Evolutionary conservation across 352 stramenopile species (phyloP), one percentile per base, ranked within the genome.

Genomic region (Phytophthora pseudosyringae): DNA sequence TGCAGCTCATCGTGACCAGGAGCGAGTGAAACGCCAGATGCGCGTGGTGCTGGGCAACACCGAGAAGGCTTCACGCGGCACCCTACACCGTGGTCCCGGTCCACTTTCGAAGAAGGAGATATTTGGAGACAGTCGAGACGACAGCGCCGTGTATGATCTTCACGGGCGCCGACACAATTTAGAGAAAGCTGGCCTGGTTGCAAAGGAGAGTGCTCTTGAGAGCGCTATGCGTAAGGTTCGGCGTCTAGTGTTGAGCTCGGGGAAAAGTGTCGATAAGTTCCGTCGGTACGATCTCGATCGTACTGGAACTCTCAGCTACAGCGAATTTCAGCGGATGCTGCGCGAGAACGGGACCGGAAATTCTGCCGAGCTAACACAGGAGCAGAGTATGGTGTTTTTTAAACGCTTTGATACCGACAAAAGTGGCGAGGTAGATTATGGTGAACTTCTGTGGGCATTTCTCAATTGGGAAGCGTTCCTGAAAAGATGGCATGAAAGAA

Each of bases 391-490:
- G 12, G 69, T 58, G 26, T 59, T 89, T 5, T 84, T 90, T 25
- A 54, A 49, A 10, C 73, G 76, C 11, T 88, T 90, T 53, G 79
- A 88, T 32, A 41, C 62, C 8, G 76, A 84, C 51, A 5, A 53
- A n/a, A 89, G 67, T 39, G 79, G 78, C 0, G 74, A 72, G 9
- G 73, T 91, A 44, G 70, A 86, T 66, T 90, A 89, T 46, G 68
- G 51, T 3, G 78, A 90, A 52, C 56, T 93, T 29, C 62, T 93
- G 1, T 90, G 80, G 81, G 66, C 71, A 10, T 86, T 89, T 55
- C 89, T 91, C 64, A 81, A 90, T 32, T 71, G 68, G 6, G 59
- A 73, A n/a, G 68, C 71, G 15, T 91, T 91, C 45, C 43, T 87
- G 3, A 89, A 90, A 45, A 64, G 71, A 32, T 92, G 83, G 83